Evolutionary conservation across 257 asterid species (phyloP).

Genomic region (Solanum dulcamara): DNA sequence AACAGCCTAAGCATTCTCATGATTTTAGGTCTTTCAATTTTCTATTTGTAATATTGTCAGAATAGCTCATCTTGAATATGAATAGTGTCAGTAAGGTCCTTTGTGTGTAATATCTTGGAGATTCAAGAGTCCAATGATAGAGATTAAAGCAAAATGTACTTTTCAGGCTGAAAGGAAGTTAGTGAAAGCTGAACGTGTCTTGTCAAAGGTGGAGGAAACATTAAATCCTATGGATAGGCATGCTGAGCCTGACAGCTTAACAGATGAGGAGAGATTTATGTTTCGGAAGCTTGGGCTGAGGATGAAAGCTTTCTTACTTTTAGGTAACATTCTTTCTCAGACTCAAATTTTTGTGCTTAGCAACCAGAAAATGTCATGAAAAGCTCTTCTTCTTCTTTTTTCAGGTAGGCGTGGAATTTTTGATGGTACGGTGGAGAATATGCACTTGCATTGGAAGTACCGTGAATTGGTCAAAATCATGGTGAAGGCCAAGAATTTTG

Average conservation of each 20-base stretch:
- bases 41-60: not conserved
- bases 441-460: conserved; percentile 99
- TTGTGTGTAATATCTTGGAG: not conserved
- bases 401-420: conserved; percentile 98
- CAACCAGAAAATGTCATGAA: not conserved
- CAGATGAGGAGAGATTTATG: conserved; percentile 95
- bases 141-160: not conserved
- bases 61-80: not conserved
- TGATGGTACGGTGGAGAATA: conserved; percentile 96
- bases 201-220: conserved; percentile 72
- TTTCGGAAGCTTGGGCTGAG: conserved; percentile 91
- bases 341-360: not conserved
- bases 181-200: conserved; percentile 60
- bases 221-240: conserved; percentile 52
- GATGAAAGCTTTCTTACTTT: conserved; percentile 97
- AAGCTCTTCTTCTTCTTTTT: conserved; percentile 5
- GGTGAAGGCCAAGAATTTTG: conserved; percentile 64
- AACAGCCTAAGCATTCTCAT: not conserved
- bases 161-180: conserved; percentile 71
- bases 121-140: not conserved
- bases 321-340: conserved; percentile 36
- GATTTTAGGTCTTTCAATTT: not conserved
- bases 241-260: conserved; percentile 61
- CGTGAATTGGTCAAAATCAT: conserved; percentile 81
- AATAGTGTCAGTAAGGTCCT: not conserved